Evolutionary conservation across 805 yeast species (phyloP).

Genomic region (Lipomyces orientalis): DNA sequence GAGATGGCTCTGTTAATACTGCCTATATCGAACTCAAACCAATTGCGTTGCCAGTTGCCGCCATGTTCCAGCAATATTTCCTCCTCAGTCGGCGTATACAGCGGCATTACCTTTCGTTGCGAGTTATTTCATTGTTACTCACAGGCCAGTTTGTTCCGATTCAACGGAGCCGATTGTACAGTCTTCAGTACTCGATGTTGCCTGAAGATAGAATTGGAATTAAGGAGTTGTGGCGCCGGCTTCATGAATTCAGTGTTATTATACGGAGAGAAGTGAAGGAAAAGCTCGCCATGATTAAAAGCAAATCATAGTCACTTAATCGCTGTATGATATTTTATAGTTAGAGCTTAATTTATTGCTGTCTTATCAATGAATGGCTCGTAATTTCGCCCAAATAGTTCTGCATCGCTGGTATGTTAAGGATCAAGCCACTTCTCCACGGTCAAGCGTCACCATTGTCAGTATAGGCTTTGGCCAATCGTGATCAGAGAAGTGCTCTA

Average conservation of each 20-base stretch:
- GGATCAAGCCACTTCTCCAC: no score
- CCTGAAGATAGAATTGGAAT: slow-evolving; percentile 51
- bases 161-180: slow-evolving; percentile 57
- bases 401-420: no score
- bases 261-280: slow-evolving; percentile 21
- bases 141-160: slow-evolving; percentile 56
- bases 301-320: not conserved
- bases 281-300: slow-evolving; percentile 14
- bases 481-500: no score
- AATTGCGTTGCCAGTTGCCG: slow-evolving; percentile 52
- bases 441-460: no score
- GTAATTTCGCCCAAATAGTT: no score
- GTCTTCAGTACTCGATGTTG: slow-evolving; percentile 57
- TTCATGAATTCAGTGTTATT: slow-evolving; percentile 15
- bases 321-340: not conserved
- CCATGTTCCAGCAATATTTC: slow-evolving; percentile 58
- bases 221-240: slow-evolving; percentile 32
- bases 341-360: not conserved
- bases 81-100: slow-evolving; percentile 50
- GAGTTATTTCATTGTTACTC: slow-evolving; percentile 50
- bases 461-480: no score
- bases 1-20: not conserved
- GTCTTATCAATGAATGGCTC: not conserved
- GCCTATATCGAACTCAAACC: slow-evolving; percentile 40
- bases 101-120: slow-evolving; percentile 52